phyloP scores from a whole-genome alignment of 148 eudicot species.

The Polygonum maritimum region DNA sequence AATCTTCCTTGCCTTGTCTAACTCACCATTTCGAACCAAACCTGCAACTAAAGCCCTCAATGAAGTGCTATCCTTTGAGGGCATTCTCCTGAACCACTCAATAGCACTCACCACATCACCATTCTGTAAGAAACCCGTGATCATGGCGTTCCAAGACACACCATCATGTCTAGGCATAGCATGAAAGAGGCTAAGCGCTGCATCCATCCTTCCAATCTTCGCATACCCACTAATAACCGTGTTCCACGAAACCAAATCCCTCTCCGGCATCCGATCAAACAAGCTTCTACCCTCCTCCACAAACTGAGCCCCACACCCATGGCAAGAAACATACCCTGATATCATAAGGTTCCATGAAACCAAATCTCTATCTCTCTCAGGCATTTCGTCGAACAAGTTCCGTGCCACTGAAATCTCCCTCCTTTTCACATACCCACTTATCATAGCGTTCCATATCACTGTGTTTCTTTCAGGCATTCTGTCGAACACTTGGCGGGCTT shows the following conservation, averaged over 20 bases:
- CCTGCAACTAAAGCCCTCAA: slow-evolving; percentile 39
- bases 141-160: slow-evolving; percentile 45
- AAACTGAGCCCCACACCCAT: slow-evolving; percentile 21
- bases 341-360: slow-evolving; percentile 50
- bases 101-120: slow-evolving; percentile 35
- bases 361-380: slow-evolving; percentile 27
- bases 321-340: slow-evolving; percentile 36
- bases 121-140: slow-evolving; percentile 40
- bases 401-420: slow-evolving; percentile 31
- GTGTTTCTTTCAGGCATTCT: slow-evolving; percentile 27
- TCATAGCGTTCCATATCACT: slow-evolving; percentile 38
- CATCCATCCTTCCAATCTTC: slow-evolving; percentile 35
- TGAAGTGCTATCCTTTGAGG: slow-evolving; percentile 28
- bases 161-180: slow-evolving; percentile 33
- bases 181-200: slow-evolving; percentile 31
- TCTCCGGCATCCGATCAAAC: slow-evolving; percentile 42
- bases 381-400: slow-evolving; percentile 40
- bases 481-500: slow-evolving; percentile 31
- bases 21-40: slow-evolving; percentile 30
- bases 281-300: slow-evolving; percentile 31
- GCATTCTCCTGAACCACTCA: slow-evolving; percentile 40
- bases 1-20: slow-evolving; percentile 26
- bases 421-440: slow-evolving; percentile 31
- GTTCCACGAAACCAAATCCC: slow-evolving; percentile 47
- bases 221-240: slow-evolving; percentile 51